A percentile compares a stretch with the other conserved stretches of the same genome.
Evolutionary conservation across 164 flowering plant species (phyloP).

Genomic region (Vitis rotundifolia): DNA sequence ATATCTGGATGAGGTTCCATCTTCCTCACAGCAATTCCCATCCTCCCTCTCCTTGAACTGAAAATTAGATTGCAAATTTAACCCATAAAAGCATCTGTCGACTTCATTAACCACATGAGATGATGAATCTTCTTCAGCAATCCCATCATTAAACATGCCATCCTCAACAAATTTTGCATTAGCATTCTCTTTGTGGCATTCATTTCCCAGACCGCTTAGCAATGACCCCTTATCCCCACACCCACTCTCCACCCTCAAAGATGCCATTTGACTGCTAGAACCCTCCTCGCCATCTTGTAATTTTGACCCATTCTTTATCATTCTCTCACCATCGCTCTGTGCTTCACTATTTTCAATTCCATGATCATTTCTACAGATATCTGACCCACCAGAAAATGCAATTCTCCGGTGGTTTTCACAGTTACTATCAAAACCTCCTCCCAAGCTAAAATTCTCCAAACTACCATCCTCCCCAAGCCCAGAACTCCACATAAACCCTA

Average conservation of each 20-base stretch:
- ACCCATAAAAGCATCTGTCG: slow-evolving; percentile 6
- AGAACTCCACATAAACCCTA: slow-evolving; percentile 49
- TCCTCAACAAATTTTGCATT: slow-evolving; percentile 8
- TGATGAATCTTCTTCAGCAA: slow-evolving; percentile 10
- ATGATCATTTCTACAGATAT: neutral
- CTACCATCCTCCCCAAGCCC: slow-evolving; percentile 35
- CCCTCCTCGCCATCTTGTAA: neutral
- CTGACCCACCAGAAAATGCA: slow-evolving; percentile 2
- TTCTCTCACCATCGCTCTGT: neutral
- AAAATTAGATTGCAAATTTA: slow-evolving; percentile 10
- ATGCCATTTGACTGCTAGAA: slow-evolving; percentile 3
- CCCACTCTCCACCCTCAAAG: slow-evolving; percentile 4
- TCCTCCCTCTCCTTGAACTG: slow-evolving; percentile 22
- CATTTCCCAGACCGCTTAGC: slow-evolving; percentile 6
- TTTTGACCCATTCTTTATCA: neutral
- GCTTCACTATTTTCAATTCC: slow-evolving; percentile 6
- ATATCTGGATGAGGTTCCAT: slow-evolving; percentile 37
- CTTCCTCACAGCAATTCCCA: slow-evolving; percentile 25
- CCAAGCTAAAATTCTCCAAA: slow-evolving; percentile 42
- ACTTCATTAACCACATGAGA: neutral
- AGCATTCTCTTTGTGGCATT: neutral
- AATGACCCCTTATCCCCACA: neutral
- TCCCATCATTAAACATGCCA: neutral
- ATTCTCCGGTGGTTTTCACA: slow-evolving; percentile 4
- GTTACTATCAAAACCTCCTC: slow-evolving; percentile 24